phyloP scores from a whole-genome alignment of 2,329 filamentous ascomycete genomes.

The Pyrenophora tritici-repentis region DNA sequence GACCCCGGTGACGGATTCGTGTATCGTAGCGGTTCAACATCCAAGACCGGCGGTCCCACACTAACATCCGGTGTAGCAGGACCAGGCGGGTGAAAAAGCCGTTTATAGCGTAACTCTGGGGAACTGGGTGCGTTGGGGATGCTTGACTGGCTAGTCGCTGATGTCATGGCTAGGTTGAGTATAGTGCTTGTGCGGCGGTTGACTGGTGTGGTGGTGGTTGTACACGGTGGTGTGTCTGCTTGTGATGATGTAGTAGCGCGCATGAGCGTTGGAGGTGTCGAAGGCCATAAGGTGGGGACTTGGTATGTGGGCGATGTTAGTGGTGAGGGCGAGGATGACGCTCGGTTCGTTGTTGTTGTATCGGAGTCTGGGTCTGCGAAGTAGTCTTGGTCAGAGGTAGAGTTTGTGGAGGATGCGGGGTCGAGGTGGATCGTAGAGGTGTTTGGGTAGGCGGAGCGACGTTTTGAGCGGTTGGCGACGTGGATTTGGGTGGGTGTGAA shows the following conservation, averaged over 20 bases:
- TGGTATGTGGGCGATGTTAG: conserved; percentile 31
- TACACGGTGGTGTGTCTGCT: conserved; percentile 26
- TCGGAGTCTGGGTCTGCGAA: conserved; percentile 40
- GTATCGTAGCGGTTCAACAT: not conserved
- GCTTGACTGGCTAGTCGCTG: conserved; percentile 13
- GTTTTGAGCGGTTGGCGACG: conserved; percentile 11
- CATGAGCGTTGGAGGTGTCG: conserved; percentile 22
- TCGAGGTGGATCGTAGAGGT: conserved; percentile 19
- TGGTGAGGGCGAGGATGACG: conserved; percentile 43
- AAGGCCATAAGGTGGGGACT: conserved; percentile 32
- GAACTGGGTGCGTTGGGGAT: conserved; percentile 35
- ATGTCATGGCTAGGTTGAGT: conserved; percentile 33
- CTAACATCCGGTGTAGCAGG: conserved; percentile 23
- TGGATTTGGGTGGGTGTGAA: conserved; percentile 20
- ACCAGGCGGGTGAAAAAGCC: conserved; percentile 45
- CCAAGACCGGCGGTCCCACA: conserved; percentile 9
- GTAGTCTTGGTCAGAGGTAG: conserved; percentile 41
- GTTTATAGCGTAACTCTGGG: conserved; percentile 50
- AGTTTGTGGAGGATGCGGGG: conserved; percentile 38
- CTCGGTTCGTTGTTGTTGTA: conserved; percentile 34
- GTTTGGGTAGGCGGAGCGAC: conserved; percentile 5
- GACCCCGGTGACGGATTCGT: not conserved
- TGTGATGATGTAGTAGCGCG: conserved; percentile 36
- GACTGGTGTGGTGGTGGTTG: not conserved
- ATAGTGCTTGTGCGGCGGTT: conserved; percentile 25